Percentiles rank a stretch among this genome's conserved stretches.
phyloP scores from a whole-genome alignment of 306 rosid species.

The Calophaca sinica region DNA sequence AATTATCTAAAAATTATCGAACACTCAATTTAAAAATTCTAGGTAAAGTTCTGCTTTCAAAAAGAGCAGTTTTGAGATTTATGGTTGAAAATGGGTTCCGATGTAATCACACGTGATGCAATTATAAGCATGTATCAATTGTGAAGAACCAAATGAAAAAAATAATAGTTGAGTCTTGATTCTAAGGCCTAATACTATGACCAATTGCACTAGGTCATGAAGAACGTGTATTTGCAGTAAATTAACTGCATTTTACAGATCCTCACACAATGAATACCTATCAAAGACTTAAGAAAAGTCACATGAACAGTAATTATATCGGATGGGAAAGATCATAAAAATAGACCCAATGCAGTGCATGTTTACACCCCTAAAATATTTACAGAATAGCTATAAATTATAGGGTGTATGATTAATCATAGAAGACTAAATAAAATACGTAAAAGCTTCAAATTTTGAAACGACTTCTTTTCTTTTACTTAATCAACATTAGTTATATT shows the following conservation, averaged over 20 bases:
- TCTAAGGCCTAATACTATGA: slow-evolving; percentile 38
- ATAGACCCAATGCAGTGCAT: slow-evolving; percentile 46
- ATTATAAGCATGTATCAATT: slow-evolving; percentile 14
- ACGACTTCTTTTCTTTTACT: neutral
- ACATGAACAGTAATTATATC: slow-evolving; percentile 29
- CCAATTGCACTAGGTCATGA: slow-evolving; percentile 27
- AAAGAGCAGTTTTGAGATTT: slow-evolving; percentile 23
- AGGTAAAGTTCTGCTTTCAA: slow-evolving; percentile 13
- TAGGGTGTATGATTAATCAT: slow-evolving; percentile 17
- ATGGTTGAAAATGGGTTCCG: slow-evolving; percentile 8
- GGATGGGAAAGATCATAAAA: neutral
- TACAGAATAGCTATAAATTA: slow-evolving; percentile 35
- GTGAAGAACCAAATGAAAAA: slow-evolving; percentile 3
- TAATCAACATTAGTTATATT: no score
- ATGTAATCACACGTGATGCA: slow-evolving; percentile 32
- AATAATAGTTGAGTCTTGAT: neutral
- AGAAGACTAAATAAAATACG: neutral
- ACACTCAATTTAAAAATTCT: slow-evolving; percentile 25
- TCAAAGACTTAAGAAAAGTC: slow-evolving; percentile 36
- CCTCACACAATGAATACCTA: slow-evolving; percentile 4
- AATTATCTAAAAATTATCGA: neutral
- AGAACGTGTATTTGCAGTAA: slow-evolving; percentile 28
- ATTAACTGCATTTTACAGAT: slow-evolving; percentile 47
- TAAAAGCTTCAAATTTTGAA: slow-evolving; percentile 33
- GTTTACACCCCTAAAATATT: slow-evolving; percentile 24